Evolutionary conservation across 441 rosid species (phyloP).

Genomic region (Gossypium schwendimanii): DNA sequence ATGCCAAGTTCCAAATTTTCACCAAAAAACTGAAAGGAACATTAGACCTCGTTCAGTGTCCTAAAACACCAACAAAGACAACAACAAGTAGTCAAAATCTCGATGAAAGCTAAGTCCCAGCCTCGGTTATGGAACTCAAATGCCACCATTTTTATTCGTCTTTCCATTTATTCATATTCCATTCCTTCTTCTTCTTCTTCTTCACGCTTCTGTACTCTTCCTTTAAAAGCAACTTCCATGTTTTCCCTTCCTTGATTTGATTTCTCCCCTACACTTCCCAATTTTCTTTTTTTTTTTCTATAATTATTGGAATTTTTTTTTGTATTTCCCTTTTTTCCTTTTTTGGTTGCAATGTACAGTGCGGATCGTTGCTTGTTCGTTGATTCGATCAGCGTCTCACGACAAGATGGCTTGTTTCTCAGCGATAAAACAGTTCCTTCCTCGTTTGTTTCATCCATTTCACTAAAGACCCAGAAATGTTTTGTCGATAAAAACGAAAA

Average conservation of each 20-base stretch:
- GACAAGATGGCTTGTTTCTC: conserved; percentile 55
- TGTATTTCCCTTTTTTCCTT: not conserved
- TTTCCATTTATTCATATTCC: not conserved
- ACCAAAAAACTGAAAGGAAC: not conserved
- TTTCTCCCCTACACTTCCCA: not conserved
- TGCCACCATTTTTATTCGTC: not conserved
- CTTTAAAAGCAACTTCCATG: not conserved
- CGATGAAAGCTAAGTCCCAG: conserved; percentile 10
- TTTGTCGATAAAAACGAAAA: not conserved
- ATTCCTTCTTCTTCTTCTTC: not conserved
- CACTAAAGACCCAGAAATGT: not conserved
- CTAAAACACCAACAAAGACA: not conserved
- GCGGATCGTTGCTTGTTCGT: conserved; percentile 34
- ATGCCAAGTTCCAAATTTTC: not conserved
- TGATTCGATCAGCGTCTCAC: conserved; percentile 27
- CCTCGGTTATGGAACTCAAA: not conserved
- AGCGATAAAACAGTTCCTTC: conserved; percentile 30
- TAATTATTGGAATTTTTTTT: not conserved
- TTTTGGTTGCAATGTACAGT: conserved; percentile 35
- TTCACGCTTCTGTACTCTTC: not conserved
- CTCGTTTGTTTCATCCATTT: conserved; percentile 38
- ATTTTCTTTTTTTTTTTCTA: not conserved
- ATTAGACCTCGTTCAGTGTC: not conserved
- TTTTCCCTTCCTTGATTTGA: not conserved
- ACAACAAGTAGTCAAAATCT: not conserved